Base-by-base conservation (phyloP, 345 rosid species). In the Eutrema japonicum region DNA sequence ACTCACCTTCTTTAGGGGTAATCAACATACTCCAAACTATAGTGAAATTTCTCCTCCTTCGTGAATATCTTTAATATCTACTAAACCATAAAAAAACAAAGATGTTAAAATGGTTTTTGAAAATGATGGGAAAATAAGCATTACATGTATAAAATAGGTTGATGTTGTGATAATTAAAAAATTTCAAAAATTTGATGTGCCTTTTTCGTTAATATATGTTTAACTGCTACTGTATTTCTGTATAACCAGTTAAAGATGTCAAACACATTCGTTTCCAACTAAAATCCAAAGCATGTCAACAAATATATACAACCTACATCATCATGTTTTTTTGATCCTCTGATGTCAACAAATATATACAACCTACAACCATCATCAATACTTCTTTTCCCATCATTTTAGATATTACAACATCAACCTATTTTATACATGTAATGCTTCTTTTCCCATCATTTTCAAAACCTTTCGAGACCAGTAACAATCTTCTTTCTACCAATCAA, bases 391-490 rank as follows among this genome's bases (percentile, higher is more conserved):
- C 22, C 22, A 18, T 18, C 22, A 18, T 18, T 18, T 18, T 40
- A 10, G 43, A 3, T 37, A 36, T 46, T 37, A 42, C 18, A 36
- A 30, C 6, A 36, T 10, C 32, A 53, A 55, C 5, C 4, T 43
- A 3, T 11, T 8, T 29, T 8, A 22, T 75, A 75, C 79, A 64
- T 61, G 0, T 5, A 36, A 5, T 11, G 18, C 5, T 8, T 37
- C 27, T 3, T 45, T 32, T 29, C 7, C 62, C 7, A 6, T 37
- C 13, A 18, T 0, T 18, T 8, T 27, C 13, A 69, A 2, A 54
- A 76, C 42, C 46, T 3, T 64, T 16, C 58, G 75, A 37, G 65
- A 43, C 79, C 79, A 69, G 18, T 4, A 69, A 46, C 65, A 54
- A 2, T 0, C 5, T 8, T 37, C 27, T 13, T 2, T n/a, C 7